phyloP scores from a whole-genome alignment of 2,329 filamentous ascomycete genomes.

The Emmonsiellopsis sp. region DNA sequence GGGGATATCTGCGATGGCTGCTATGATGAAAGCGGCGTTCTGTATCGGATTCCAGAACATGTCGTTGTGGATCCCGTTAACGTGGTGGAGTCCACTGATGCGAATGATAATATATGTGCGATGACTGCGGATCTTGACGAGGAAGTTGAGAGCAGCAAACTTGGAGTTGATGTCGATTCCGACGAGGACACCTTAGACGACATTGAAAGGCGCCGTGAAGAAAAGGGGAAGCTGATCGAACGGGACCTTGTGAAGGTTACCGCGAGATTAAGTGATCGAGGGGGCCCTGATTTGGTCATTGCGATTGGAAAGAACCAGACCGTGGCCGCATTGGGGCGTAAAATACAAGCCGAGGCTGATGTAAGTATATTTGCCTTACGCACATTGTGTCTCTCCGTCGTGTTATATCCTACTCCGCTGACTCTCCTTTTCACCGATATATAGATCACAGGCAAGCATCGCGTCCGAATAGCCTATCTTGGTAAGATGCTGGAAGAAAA shows the following conservation, averaged over 20 bases:
- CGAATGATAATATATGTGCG: constrained; percentile 5
- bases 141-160: constrained; percentile 21
- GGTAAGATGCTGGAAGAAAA: constrained; percentile 69
- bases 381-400: constrained; percentile 4
- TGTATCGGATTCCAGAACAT: constrained; percentile 60
- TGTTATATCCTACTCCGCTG: neutral
- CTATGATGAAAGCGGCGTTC: constrained; percentile 61
- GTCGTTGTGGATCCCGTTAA: constrained; percentile 55
- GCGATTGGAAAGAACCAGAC: constrained; percentile 50
- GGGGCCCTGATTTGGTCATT: constrained; percentile 53
- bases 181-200: constrained; percentile 30
- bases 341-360: constrained; percentile 52
- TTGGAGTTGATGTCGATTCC: constrained; percentile 29
- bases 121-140: constrained; percentile 16
- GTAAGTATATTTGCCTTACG: constrained; percentile 38
- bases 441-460: constrained; percentile 50
- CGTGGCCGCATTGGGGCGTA: constrained; percentile 54
- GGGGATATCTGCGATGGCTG: constrained; percentile 62
- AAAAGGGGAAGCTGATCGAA: constrained; percentile 52
- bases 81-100: constrained; percentile 12
- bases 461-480: constrained; percentile 66
- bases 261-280: constrained; percentile 56
- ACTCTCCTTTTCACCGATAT: neutral
- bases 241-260: constrained; percentile 49
- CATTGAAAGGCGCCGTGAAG: constrained; percentile 37